Percentiles rank a stretch among this genome's conserved stretches.
Evolutionary conservation across 495 filamentous ascomycete genomes (phyloP).

Genomic region (Trichodelitschia bisporula): DNA sequence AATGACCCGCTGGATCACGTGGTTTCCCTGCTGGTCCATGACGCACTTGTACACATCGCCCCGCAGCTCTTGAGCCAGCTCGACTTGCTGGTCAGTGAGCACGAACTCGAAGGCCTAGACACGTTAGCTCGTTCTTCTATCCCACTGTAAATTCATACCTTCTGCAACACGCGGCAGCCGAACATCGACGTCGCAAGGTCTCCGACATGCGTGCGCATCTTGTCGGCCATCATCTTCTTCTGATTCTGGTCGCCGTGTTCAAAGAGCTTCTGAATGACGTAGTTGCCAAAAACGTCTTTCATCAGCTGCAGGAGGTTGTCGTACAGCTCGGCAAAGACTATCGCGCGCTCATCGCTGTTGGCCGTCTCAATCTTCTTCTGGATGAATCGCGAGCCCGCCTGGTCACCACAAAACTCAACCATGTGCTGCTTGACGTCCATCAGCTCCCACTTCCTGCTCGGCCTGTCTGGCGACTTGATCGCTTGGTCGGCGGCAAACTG

Average conservation of each 20-base stretch:
- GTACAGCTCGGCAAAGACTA: conserved; percentile 67
- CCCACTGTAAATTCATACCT: conserved; percentile 23
- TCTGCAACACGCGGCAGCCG: conserved; percentile 88
- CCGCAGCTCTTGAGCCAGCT: conserved; percentile 63
- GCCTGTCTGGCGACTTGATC: conserved; percentile 57
- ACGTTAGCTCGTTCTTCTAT: conserved; percentile 7
- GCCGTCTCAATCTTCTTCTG: conserved; percentile 86
- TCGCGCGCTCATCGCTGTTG: conserved; percentile 93
- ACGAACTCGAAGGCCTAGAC: conserved; percentile 71
- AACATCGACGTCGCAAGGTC: conserved; percentile 76
- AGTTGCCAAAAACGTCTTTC: conserved; percentile 95
- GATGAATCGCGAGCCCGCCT: conserved; percentile 87
- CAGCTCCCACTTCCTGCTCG: conserved; percentile 45
- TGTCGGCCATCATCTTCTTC: conserved; percentile 61
- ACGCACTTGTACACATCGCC: conserved; percentile 57
- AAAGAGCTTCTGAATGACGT: conserved; percentile 95
- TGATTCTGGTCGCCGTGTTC: conserved; percentile 89
- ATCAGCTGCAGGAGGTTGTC: conserved; percentile 68
- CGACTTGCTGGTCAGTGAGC: conserved; percentile 68
- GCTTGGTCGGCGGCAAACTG: too few species aligned
- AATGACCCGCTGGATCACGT: conserved; percentile 90
- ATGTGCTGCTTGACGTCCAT: conserved; percentile 73
- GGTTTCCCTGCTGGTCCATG: conserved; percentile 83
- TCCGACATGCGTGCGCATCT: conserved; percentile 68
- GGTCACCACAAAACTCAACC: conserved; percentile 89